A percentile compares a stretch with the other conserved stretches of the same genome.
These are phyloP conservation scores for Rhodotorula babjevae DNA, from an alignment of 768 basidiomycete genomes.

Conservation along the genomic window DNA sequence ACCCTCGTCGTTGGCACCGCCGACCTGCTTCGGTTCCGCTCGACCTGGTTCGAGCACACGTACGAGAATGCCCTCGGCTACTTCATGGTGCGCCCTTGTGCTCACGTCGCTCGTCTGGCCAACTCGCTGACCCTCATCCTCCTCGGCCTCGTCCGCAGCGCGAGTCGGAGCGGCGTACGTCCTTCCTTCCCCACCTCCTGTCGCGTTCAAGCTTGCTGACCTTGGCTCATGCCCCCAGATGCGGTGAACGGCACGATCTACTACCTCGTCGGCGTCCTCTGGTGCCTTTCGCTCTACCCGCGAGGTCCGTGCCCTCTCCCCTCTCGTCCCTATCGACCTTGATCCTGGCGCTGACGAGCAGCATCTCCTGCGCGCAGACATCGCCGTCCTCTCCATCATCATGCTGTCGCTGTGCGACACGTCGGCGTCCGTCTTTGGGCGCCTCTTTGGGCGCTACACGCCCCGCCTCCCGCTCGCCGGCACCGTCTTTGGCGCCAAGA, in stretches of 20 bases:
- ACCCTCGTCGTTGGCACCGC: constrained; percentile 32
- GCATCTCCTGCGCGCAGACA: constrained; percentile 31
- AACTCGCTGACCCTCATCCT: background rate
- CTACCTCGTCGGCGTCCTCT: constrained; percentile 42
- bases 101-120: too few relatives aligned
- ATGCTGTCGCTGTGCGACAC: constrained; percentile 44
- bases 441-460: constrained; percentile 42
- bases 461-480: constrained; percentile 41
- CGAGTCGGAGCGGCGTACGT: constrained; percentile 28
- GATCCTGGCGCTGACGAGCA: background rate
- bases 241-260: constrained; percentile 35
- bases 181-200: background rate
- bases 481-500: constrained; percentile 40
- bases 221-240: background rate
- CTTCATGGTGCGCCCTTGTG: constrained; percentile 20
- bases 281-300: constrained; percentile 39
- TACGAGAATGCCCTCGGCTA: constrained; percentile 36
- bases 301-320: constrained; percentile 32
- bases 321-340: background rate
- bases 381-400: constrained; percentile 42
- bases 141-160: constrained; percentile 29
- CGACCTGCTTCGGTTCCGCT: constrained; percentile 39
- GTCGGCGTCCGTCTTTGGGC: constrained; percentile 42
- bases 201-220: background rate
- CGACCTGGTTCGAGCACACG: constrained; percentile 21